Evolutionary conservation across 2,329 filamentous ascomycete genomes (phyloP).

Genomic region (Chrysoporthe austroafricana): DNA sequence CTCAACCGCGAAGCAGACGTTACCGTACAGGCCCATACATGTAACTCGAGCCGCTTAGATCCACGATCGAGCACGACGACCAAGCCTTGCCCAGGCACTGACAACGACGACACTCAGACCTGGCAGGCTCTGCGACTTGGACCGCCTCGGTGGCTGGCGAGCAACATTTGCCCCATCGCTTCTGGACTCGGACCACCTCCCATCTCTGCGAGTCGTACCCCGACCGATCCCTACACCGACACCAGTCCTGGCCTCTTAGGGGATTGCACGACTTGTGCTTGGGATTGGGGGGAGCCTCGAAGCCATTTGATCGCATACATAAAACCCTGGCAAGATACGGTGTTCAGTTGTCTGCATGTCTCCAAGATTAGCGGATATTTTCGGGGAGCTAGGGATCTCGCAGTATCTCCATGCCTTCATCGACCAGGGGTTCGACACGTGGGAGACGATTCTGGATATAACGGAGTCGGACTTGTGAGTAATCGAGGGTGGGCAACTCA

Average conservation of each 20-base stretch:
- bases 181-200: neutral
- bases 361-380: slow-evolving; percentile 64
- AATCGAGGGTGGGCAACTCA: neutral
- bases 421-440: slow-evolving; percentile 82
- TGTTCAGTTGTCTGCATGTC: slow-evolving; percentile 51
- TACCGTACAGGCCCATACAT: neutral
- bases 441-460: slow-evolving; percentile 83
- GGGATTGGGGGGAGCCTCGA: slow-evolving; percentile 14
- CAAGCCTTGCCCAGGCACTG: slow-evolving; percentile 1
- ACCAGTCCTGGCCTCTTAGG: neutral
- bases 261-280: neutral
- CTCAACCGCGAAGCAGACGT: neutral
- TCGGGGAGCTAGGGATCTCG: slow-evolving; percentile 76
- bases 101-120: neutral
- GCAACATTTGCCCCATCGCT: neutral
- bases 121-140: neutral
- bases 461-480: slow-evolving; percentile 81
- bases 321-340: slow-evolving; percentile 8
- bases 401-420: slow-evolving; percentile 76
- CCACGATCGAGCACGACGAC: slow-evolving; percentile 1
- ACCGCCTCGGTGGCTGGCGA: neutral
- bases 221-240: neutral
- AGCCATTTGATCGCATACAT: slow-evolving; percentile 18
- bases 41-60: neutral
- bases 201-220: neutral